Percentiles rank a stretch among this genome's conserved stretches.
These are phyloP conservation scores for Trichoderma gracile DNA, from an alignment of 2,329 filamentous ascomycete species.

Conservation along the genomic window DNA sequence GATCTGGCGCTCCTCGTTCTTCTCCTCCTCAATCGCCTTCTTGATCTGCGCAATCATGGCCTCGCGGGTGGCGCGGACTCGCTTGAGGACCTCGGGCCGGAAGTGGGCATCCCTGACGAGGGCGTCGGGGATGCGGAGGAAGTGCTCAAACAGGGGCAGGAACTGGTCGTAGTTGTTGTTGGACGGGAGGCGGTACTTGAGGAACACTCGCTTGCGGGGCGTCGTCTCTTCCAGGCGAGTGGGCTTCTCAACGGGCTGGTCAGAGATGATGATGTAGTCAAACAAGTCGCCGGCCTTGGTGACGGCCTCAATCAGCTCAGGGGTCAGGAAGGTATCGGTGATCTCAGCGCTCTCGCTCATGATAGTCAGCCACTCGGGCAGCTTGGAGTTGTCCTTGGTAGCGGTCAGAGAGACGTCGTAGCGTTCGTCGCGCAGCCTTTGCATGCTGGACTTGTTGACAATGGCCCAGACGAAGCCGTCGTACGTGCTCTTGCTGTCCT, in stretches of 20 bases:
- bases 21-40: slow-evolving; percentile 75
- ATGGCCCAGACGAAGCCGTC: slow-evolving; percentile 94
- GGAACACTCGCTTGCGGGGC: slow-evolving; percentile 82
- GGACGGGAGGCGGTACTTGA: slow-evolving; percentile 71
- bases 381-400: slow-evolving; percentile 89
- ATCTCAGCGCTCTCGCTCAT: slow-evolving; percentile 98
- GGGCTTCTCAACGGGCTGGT: slow-evolving; percentile 87
- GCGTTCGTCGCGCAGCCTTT: slow-evolving; percentile 81
- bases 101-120: slow-evolving; percentile 79
- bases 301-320: slow-evolving; percentile 81
- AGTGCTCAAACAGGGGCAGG: slow-evolving; percentile 76
- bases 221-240: slow-evolving; percentile 78
- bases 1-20: slow-evolving; percentile 72
- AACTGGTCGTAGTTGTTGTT: slow-evolving; percentile 64
- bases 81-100: slow-evolving; percentile 85
- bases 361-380: slow-evolving; percentile 85
- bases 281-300: slow-evolving; percentile 73
- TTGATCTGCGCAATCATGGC: slow-evolving; percentile 77
- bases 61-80: slow-evolving; percentile 78
- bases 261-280: slow-evolving; percentile 84
- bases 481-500: slow-evolving; percentile 67
- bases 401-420: slow-evolving; percentile 92
- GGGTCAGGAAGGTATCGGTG: slow-evolving; percentile 80
- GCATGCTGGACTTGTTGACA: slow-evolving; percentile 95
- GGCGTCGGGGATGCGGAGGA: slow-evolving; percentile 80